These are phyloP conservation scores for Mycena vitilis DNA, from an alignment of 768 basidiomycete genomes.

Conservation along the genomic window DNA sequence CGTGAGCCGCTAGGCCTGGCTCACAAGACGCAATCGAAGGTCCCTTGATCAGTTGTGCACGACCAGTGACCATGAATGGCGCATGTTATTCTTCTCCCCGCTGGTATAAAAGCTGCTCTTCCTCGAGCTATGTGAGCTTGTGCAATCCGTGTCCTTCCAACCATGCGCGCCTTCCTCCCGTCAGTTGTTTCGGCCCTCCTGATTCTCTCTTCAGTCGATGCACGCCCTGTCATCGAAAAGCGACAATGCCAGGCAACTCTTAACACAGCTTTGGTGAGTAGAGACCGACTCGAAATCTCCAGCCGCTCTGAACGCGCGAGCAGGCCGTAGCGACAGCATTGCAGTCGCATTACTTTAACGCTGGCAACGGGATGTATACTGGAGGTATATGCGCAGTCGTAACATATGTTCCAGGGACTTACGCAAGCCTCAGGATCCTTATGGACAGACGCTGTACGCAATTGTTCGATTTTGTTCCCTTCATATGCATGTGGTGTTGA, in stretches of 20 bases:
- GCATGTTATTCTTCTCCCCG: neutral
- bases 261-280: conserved; percentile 31
- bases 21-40: conserved; percentile 19
- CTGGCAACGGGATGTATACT: conserved; percentile 49
- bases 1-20: neutral
- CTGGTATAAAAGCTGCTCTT: conserved; percentile 20
- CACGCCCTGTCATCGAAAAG: conserved; percentile 22
- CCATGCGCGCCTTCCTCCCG: conserved; percentile 21
- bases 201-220: conserved; percentile 18
- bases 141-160: neutral
- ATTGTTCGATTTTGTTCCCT: neutral
- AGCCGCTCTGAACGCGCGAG: too few relatives aligned
- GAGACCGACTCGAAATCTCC: neutral
- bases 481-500: neutral
- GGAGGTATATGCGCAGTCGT: conserved; percentile 47
- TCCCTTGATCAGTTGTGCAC: conserved; percentile 22
- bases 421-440: conserved; percentile 40
- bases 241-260: conserved; percentile 37
- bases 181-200: conserved; percentile 18
- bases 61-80: conserved; percentile 17
- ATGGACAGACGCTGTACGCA: conserved; percentile 67
- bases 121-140: neutral
- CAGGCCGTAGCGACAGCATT: conserved; percentile 49
- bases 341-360: conserved; percentile 56
- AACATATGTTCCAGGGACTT: neutral